Evolutionary conservation across 257 asterid genomes (phyloP), one percentile per base, ranked within the genome.

Genomic region (Solanum habrochaites): DNA sequence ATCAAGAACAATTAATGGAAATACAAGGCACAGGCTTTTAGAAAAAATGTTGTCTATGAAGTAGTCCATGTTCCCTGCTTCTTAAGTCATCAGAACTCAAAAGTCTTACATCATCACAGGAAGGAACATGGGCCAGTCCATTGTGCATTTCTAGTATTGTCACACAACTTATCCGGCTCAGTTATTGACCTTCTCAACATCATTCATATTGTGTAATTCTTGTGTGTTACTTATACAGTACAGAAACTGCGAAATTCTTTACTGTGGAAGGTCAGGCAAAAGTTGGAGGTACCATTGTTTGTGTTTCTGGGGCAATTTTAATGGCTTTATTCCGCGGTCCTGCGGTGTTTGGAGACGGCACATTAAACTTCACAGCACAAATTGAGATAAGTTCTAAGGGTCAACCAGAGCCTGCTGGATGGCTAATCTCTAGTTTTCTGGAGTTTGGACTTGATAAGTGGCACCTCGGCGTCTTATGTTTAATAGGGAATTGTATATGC

Each of bases 311-410:
- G 85, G 99, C 99, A 56, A 83, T 97, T 87, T 82, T 97, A 70
- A 97, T 97, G 99, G 96, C 98, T 58, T 82, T 92, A 88, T 96
- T 92, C 90, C 96, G 98, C 16, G 99, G 99, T 81, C 99, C 99
- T 71, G 95, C 94, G 62, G 90, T 97, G 29, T 91, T 97, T 37
- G 99, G 99, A 49, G 69, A 88, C 42, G 86, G 78, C 87, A 97
- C 93, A 88, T 82, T 93, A 83, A 98, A 91, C 31, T 92, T 93
- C 87, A 80, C 89, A 58, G 81, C 85, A 62, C 92, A 47, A 85
- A 92, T 16, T 91, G 98, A 94, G 88, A 95, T 95, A 87, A 94
- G 95, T 89, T 97, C 95, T 81, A 93, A 89, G 89, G 97, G 94
- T 88, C 99, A 93, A 85, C 98, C 99, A 31, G 98, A 93, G 90